phyloP scores from a whole-genome alignment of 768 basidiomycete species.

The Mycena indigotica region DNA sequence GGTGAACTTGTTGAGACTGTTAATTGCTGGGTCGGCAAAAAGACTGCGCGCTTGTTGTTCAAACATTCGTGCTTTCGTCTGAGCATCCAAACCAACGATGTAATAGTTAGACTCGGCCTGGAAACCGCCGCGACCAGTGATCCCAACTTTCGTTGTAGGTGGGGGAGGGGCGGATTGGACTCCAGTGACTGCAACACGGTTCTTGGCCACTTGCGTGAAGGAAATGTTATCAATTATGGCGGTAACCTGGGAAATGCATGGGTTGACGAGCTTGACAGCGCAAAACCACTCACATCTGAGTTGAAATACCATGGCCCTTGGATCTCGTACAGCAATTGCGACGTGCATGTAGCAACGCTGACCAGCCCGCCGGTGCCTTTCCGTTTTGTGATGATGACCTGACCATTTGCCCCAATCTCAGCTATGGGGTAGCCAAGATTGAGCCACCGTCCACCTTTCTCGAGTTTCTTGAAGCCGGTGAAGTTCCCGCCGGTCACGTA shows the following conservation, averaged over 20 bases:
- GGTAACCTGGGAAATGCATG: constrained; percentile 11
- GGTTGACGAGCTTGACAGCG: neutral
- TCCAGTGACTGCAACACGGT: constrained; percentile 20
- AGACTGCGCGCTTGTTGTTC: constrained; percentile 18
- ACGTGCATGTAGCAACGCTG: constrained; percentile 18
- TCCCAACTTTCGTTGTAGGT: constrained; percentile 20
- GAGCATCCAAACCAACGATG: constrained; percentile 19
- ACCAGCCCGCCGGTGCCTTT: constrained; percentile 16
- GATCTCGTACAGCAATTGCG: constrained; percentile 23
- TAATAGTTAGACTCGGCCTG: constrained; percentile 18
- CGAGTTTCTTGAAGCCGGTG: constrained; percentile 20
- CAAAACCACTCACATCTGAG: constrained; percentile 12
- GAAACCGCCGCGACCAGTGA: constrained; percentile 21
- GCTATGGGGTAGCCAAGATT: constrained; percentile 20
- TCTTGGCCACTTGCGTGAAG: constrained; percentile 15
- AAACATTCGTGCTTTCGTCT: constrained; percentile 19
- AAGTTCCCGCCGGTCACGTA: constrained; percentile 22
- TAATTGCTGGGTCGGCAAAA: constrained; percentile 1
- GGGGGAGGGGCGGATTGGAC: constrained; percentile 17
- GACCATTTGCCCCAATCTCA: constrained; percentile 14
- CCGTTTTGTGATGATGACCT: constrained; percentile 21
- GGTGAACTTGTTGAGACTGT: neutral
- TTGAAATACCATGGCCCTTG: constrained; percentile 24
- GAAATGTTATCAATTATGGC: constrained; percentile 16
- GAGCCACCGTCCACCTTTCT: constrained; percentile 17